Evolutionary conservation across 805 yeast genomes (phyloP), one percentile per base, ranked within the genome.

Genomic region (Starmera dryadoides): DNA sequence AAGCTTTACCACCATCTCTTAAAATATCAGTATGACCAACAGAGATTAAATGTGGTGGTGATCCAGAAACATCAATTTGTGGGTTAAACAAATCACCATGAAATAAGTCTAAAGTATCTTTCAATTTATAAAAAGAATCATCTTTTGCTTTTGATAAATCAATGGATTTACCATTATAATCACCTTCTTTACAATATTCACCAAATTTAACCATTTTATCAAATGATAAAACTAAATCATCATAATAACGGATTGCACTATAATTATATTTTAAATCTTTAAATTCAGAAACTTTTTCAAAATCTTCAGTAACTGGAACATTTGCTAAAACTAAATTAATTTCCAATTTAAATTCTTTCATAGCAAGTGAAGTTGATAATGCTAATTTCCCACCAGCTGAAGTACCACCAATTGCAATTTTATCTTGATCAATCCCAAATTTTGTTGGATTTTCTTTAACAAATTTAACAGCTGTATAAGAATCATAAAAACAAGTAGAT

Each of bases 401-500:
- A 15, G 22, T 25, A 21, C 40, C 40, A 20, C 36, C 40, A 21
- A 33, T 19, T 6, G 36, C 32, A 9, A 37, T 15, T 14, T 28
- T 37, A 14, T 25, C 5, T 17, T 21, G 19, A 25, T 36, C 35
- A 19, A 36, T 31, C 6, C 34, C 31, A 36, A 14, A 36, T 11
- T 21, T 30, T 18, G 14, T 19, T 5, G 23, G 15, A 28, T 40
- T n/a, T 20, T 33, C 36, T 15, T 29, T 33, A n/a, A 36, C 12
- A 18, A 34, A 20, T 31, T 28, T 25, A n/a, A 36, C 18, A 21
- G 30, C 25, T 6, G 34, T 22, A 31, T 36, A 47, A 37, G 38
- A 35, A 30, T 40, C 41, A 16, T 46, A 43, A 30, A 32, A 38
- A 30, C 14, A 17, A 19, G 36, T 29, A 4, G 32, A 16, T 16